A percentile compares a stretch with the other conserved stretches of the same genome.
These are phyloP conservation scores for Stylonectria norvegica DNA, from an alignment of 2,329 filamentous ascomycete species.

Conservation along the genomic window DNA sequence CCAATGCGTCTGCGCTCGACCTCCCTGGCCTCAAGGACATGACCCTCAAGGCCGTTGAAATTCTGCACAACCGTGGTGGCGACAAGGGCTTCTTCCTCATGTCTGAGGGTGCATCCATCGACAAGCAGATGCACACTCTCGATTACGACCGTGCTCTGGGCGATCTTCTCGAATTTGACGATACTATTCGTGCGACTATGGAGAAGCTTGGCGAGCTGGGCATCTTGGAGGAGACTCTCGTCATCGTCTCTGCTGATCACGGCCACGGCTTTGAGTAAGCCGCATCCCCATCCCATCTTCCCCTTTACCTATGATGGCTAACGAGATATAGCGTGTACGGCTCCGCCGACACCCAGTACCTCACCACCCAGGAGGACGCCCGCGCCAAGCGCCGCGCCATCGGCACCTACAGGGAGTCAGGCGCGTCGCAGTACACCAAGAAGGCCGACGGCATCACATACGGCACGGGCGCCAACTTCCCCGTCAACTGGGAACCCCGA, in stretches of 20 bases:
- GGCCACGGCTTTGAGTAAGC: conserved; percentile 75
- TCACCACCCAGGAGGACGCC: conserved; percentile 60
- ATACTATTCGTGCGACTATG: conserved; percentile 74
- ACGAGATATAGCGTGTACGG: conserved; percentile 60
- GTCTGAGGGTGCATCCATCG: conserved; percentile 80
- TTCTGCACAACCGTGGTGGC: conserved; percentile 63
- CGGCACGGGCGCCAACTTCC: conserved; percentile 72
- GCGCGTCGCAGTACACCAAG: conserved; percentile 70
- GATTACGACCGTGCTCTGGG: conserved; percentile 85
- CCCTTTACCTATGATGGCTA: conserved; percentile 8
- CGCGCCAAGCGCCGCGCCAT: conserved; percentile 73
- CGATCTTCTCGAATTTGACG: conserved; percentile 80
- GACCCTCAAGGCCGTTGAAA: conserved; percentile 81
- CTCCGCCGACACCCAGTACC: conserved; percentile 74
- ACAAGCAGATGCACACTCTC: conserved; percentile 85
- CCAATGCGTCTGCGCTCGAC: conserved; percentile 61
- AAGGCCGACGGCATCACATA: conserved; percentile 60
- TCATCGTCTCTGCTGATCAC: conserved; percentile 83
- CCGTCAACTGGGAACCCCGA: conserved; percentile 78
- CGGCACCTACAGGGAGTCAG: conserved; percentile 69
- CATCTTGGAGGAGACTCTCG: conserved; percentile 69
- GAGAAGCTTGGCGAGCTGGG: conserved; percentile 63
- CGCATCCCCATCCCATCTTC: neutral
- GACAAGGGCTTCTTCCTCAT: conserved; percentile 82
- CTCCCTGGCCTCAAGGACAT: conserved; percentile 84